phyloP scores from a whole-genome alignment of 164 flowering plant species.

The Stephania yunnanensis region DNA sequence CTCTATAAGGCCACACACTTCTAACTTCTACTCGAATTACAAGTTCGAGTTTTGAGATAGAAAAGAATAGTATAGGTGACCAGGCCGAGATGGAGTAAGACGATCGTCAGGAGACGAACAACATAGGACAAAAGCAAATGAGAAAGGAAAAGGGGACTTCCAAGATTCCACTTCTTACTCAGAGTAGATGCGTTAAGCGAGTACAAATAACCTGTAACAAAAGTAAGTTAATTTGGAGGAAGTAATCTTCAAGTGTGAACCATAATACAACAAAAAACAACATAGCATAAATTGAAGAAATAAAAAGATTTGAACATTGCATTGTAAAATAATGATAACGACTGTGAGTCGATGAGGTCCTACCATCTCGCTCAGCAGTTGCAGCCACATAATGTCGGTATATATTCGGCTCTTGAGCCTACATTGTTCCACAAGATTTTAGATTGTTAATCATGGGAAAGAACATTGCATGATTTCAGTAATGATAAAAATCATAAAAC shows the following conservation, averaged over 20 bases:
- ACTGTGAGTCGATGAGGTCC: neutral
- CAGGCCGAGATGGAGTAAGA: too few relatives aligned
- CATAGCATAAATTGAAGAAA: neutral
- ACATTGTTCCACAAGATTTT: slow-evolving; percentile 23
- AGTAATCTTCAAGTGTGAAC: neutral
- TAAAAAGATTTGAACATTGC: neutral
- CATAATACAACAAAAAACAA: too few relatives aligned
- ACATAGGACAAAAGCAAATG: slow-evolving; percentile 1
- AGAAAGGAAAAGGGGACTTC: slow-evolving; percentile 30
- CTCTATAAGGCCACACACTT: too few relatives aligned
- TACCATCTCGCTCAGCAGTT: slow-evolving; percentile 98
- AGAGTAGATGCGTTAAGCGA: slow-evolving; percentile 83
- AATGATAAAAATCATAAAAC: slow-evolving; percentile 40
- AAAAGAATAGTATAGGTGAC: too few relatives aligned
- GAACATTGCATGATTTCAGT: neutral
- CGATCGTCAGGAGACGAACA: too few relatives aligned
- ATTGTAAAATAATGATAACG: neutral
- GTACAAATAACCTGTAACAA: slow-evolving; percentile 76
- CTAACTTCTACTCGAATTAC: too few relatives aligned
- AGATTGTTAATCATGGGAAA: neutral
- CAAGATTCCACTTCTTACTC: slow-evolving; percentile 71
- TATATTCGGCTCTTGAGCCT: slow-evolving; percentile 62
- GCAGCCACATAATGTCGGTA: slow-evolving; percentile 69
- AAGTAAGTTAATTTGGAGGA: neutral
- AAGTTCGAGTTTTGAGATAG: too few relatives aligned